phyloP scores from a whole-genome alignment of 2,329 filamentous ascomycete species.

The Claviceps humidiphila region DNA sequence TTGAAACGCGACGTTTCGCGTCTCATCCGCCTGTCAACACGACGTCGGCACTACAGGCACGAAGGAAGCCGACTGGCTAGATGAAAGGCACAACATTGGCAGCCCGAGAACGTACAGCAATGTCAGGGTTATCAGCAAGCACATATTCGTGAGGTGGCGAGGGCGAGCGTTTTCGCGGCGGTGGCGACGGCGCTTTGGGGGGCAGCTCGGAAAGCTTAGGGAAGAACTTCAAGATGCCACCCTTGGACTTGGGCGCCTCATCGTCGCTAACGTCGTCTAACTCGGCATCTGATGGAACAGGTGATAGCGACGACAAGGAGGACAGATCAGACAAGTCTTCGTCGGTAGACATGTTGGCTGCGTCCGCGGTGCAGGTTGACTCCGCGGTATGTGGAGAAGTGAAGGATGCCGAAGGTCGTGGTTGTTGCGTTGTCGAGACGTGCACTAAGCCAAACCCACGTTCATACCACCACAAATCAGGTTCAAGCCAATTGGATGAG shows the following conservation, averaged over 20 bases:
- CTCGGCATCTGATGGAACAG: conserved; percentile 30
- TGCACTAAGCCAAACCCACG: conserved; percentile 17
- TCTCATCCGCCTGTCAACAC: conserved; percentile 22
- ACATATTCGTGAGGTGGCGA: conserved; percentile 86
- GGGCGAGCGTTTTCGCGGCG: conserved; percentile 64
- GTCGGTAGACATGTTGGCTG: conserved; percentile 39
- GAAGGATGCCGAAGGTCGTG: conserved; percentile 14
- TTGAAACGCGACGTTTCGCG: conserved; percentile 41
- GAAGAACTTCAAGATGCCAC: conserved; percentile 56
- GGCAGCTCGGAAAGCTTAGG: conserved; percentile 39
- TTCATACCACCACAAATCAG: conserved; percentile 18
- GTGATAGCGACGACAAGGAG: conserved; percentile 37
- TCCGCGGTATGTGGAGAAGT: conserved; percentile 16
- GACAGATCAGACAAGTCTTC: conserved; percentile 53
- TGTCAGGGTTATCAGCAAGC: conserved; percentile 79
- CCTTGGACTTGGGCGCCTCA: conserved; percentile 32
- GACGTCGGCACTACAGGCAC: neutral
- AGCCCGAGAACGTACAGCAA: conserved; percentile 61
- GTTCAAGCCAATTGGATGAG: conserved; percentile 18
- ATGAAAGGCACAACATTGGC: neutral
- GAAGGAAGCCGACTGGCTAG: neutral
- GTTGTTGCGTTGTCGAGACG: conserved; percentile 14
- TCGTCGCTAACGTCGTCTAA: conserved; percentile 32
- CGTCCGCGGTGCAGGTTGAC: conserved; percentile 11
- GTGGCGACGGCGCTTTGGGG: conserved; percentile 48